phyloP scores from a whole-genome alignment of 805 yeast genomes.

The Maudiozyma saulgeensis region DNA sequence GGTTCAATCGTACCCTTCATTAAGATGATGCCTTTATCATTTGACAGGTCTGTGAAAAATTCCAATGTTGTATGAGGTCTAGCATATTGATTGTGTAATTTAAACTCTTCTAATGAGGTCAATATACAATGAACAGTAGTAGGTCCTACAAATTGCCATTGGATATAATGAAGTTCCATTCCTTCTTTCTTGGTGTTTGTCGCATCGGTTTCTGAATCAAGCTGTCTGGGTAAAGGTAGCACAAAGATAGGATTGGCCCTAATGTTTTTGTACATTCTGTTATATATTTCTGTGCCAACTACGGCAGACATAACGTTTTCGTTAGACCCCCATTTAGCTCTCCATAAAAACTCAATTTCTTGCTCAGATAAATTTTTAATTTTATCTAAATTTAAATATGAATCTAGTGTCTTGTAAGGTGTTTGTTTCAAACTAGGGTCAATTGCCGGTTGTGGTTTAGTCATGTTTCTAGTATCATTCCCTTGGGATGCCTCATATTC shows the following conservation, averaged over 20 bases:
- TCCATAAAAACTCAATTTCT: constrained; percentile 80
- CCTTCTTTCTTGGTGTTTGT: constrained; percentile 33
- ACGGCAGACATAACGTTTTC: constrained; percentile 58
- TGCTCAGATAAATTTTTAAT: constrained; percentile 42
- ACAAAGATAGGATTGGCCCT: constrained; percentile 72
- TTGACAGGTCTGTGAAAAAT: constrained; percentile 70
- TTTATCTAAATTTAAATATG: constrained; percentile 65
- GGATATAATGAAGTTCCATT: constrained; percentile 80
- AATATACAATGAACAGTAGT: constrained; percentile 79
- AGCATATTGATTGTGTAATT: constrained; percentile 83
- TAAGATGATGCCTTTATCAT: constrained; percentile 53
- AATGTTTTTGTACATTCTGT: constrained; percentile 56
- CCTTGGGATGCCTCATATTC: constrained; percentile 36
- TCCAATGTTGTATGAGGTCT: constrained; percentile 88
- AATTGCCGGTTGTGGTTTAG: constrained; percentile 10
- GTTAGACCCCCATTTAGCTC: constrained; percentile 64
- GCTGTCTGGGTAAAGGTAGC: constrained; percentile 73
- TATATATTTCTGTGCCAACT: constrained; percentile 47
- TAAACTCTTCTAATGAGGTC: constrained; percentile 86
- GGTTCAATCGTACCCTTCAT: constrained; percentile 81
- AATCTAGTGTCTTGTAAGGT: constrained; percentile 64
- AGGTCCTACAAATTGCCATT: constrained; percentile 86
- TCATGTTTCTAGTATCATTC: constrained; percentile 7
- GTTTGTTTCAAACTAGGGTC: constrained; percentile 16
- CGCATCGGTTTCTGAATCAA: constrained; percentile 31